phyloP scores from a whole-genome alignment of 192 early-diverging fungal genomes.

The Paraglomus brasilianum region DNA sequence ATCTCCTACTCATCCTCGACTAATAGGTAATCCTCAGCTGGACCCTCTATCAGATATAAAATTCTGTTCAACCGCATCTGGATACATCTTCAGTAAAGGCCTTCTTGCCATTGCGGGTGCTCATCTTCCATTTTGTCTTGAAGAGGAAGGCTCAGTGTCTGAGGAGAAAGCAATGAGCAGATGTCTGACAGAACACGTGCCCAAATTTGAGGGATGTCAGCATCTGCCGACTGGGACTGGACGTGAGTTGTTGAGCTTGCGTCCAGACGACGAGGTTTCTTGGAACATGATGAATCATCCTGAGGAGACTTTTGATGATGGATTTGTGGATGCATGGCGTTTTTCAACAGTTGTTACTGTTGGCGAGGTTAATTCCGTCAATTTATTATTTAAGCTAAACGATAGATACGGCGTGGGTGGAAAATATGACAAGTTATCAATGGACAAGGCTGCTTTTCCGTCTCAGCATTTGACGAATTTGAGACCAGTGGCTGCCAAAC shows the following conservation, averaged over 20 bases:
- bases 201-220: slow-evolving; percentile 17
- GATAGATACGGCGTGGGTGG: slow-evolving; percentile 9
- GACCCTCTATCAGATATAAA: background rate
- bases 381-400: background rate
- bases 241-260: background rate
- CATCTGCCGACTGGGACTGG: background rate
- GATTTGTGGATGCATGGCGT: background rate
- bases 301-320: slow-evolving; percentile 1
- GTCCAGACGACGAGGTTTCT: background rate
- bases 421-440: background rate
- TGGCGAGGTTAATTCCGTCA: background rate
- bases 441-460: background rate
- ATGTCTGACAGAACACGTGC: slow-evolving; percentile 9
- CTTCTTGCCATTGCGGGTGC: slow-evolving; percentile 17
- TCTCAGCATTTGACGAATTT: background rate
- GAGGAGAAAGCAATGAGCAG: slow-evolving; percentile 13
- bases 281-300: background rate
- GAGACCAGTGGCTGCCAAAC: no score
- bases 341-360: background rate
- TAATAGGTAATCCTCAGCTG: slow-evolving; percentile 7
- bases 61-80: slow-evolving; percentile 16
- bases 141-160: background rate
- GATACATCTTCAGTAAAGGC: slow-evolving; percentile 18
- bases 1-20: background rate
- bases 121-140: slow-evolving; percentile 23